phyloP scores from a whole-genome alignment of 495 filamentous ascomycete species.

The Trichoderma erinaceum region DNA sequence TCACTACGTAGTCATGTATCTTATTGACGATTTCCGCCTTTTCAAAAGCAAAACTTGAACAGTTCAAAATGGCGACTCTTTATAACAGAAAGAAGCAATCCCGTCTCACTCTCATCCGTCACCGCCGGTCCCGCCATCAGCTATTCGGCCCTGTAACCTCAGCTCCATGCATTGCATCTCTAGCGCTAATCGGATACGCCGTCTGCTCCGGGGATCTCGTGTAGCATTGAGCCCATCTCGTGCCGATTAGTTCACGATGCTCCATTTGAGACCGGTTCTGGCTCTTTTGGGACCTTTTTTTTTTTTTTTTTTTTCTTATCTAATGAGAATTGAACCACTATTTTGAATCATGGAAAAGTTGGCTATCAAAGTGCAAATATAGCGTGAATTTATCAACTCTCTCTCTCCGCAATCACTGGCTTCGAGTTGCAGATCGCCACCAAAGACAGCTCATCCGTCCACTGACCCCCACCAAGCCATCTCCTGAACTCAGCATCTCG shows the following conservation, averaged over 20 bases:
- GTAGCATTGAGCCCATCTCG: not conserved
- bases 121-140: conserved; percentile 5
- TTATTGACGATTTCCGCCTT: no score
- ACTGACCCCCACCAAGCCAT: not conserved
- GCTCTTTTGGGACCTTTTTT: no score
- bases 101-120: not conserved
- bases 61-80: no score
- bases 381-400: no score
- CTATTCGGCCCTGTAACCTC: not conserved
- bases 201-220: not conserved
- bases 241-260: no score
- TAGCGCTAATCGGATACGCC: not conserved
- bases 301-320: no score
- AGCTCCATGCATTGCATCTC: not conserved
- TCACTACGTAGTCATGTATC: no score
- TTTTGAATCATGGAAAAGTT: no score
- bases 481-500: not conserved
- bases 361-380: no score
- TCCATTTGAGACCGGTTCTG: not conserved
- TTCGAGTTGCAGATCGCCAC: not conserved
- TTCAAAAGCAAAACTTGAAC: no score
- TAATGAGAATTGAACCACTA: no score
- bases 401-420: not conserved
- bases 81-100: no score
- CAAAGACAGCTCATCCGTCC: not conserved